Evolutionary conservation across 345 rosid species (phyloP).

Genomic region (Lepidium africanum): DNA sequence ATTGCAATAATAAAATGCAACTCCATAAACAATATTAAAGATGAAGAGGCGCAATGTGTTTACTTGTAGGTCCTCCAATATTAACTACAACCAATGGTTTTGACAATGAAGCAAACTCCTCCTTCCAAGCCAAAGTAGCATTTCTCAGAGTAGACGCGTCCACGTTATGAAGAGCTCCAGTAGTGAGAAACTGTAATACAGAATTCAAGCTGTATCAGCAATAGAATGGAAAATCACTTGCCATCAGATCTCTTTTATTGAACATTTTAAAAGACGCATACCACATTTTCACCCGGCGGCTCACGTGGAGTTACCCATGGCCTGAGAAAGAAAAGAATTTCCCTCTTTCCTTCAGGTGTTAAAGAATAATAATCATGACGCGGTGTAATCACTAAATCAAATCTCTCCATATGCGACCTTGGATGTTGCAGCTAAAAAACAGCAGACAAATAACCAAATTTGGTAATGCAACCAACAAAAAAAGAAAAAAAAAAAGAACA

Average conservation of each 20-base stretch:
- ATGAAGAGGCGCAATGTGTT: background rate
- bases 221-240: background rate
- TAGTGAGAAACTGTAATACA: slow-evolving; percentile 57
- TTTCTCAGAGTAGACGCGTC: slow-evolving; percentile 54
- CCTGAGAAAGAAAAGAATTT: slow-evolving; percentile 63
- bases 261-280: slow-evolving; percentile 31
- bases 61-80: slow-evolving; percentile 91
- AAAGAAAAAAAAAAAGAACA: background rate
- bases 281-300: slow-evolving; percentile 73
- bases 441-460: background rate
- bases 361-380: slow-evolving; percentile 74
- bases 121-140: slow-evolving; percentile 70
- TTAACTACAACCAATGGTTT: slow-evolving; percentile 89
- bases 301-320: slow-evolving; percentile 77
- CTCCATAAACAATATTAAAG: background rate
- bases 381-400: slow-evolving; percentile 89
- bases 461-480: background rate
- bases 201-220: slow-evolving; percentile 18
- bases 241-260: background rate
- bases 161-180: slow-evolving; percentile 84
- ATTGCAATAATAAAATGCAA: background rate
- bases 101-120: slow-evolving; percentile 51
- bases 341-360: slow-evolving; percentile 62
- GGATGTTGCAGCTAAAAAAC: slow-evolving; percentile 88
- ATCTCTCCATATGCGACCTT: slow-evolving; percentile 55